Evolutionary conservation across 352 stramenopile genomes (phyloP).

Genomic region (Achlya hypogyna): DNA sequence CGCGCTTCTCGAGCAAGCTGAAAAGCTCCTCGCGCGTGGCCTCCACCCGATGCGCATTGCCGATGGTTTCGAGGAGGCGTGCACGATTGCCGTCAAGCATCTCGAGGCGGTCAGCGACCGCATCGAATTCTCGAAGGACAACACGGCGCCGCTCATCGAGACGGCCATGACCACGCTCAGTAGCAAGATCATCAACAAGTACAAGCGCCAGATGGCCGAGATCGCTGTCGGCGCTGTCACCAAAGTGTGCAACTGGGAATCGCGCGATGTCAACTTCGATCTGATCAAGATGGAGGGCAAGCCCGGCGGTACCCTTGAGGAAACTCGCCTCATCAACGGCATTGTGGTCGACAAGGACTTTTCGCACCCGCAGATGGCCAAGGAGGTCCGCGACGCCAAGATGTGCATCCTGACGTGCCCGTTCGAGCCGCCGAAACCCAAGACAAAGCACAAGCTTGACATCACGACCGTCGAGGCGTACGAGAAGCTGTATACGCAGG

Average conservation of each 20-base stretch:
- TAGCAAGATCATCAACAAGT: slow-evolving; percentile 98
- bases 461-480: slow-evolving; percentile 98
- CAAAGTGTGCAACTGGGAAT: slow-evolving; percentile 97
- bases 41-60: slow-evolving; percentile 98
- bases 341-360: slow-evolving; percentile 99
- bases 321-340: slow-evolving; percentile 97
- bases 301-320: slow-evolving; percentile 92
- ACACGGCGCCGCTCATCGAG: slow-evolving; percentile 91
- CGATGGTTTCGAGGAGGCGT: slow-evolving; percentile 97
- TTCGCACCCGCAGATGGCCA: slow-evolving; percentile 98
- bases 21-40: slow-evolving; percentile 93
- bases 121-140: slow-evolving; percentile 93
- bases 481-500: slow-evolving; percentile 92
- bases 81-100: slow-evolving; percentile 92
- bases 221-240: slow-evolving; percentile 98
- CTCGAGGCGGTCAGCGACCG: slow-evolving; percentile 93
- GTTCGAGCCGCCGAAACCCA: slow-evolving; percentile 99
- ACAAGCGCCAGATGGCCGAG: slow-evolving; percentile 98
- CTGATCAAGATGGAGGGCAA: slow-evolving; percentile 99
- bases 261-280: slow-evolving; percentile 99
- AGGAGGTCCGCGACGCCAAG: slow-evolving; percentile 95
- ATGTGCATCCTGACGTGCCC: slow-evolving; percentile 98
- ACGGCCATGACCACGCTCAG: slow-evolving; percentile 98
- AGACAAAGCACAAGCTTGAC: slow-evolving; percentile 99
- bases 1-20: slow-evolving; percentile 94